Evolutionary conservation across 371 early-diverging fungal genomes (phyloP).

Genomic region (Apophysomyces elegans): DNA sequence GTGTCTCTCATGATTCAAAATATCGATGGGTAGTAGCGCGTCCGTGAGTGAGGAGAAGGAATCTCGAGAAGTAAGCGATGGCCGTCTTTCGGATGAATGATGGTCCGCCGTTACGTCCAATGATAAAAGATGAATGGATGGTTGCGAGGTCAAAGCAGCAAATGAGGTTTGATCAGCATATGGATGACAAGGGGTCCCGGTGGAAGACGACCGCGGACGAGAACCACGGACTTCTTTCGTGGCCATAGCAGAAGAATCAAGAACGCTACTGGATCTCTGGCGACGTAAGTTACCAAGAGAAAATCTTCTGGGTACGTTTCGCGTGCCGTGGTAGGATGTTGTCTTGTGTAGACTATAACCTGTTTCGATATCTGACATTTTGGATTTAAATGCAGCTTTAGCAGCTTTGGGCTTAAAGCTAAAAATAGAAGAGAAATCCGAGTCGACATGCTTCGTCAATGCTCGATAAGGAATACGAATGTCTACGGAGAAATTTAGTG

Average conservation of each 20-base stretch:
- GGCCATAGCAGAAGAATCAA: constrained; percentile 6
- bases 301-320: constrained; percentile 7
- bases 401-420: constrained; percentile 30
- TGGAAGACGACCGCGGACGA: constrained; percentile 11
- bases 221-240: neutral
- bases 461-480: constrained; percentile 46
- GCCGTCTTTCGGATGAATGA: constrained; percentile 1
- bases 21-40: constrained; percentile 16
- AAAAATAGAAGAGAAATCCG: constrained; percentile 36
- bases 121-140: constrained; percentile 17
- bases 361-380: constrained; percentile 7
- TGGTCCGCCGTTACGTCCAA: constrained; percentile 6
- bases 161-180: constrained; percentile 7
- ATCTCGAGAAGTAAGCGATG: constrained; percentile 1
- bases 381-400: constrained; percentile 9
- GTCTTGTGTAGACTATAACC: neutral
- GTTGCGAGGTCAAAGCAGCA: constrained; percentile 10
- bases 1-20: neutral
- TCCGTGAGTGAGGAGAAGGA: constrained; percentile 14
- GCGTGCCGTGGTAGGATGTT: neutral
- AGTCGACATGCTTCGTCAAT: constrained; percentile 35
- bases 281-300: constrained; percentile 15
- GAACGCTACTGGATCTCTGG: constrained; percentile 15
- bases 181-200: neutral
- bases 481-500: constrained; percentile 12